Base-by-base conservation (phyloP, 108 stramenopile species). In the Nitzschia sp. region DNA sequence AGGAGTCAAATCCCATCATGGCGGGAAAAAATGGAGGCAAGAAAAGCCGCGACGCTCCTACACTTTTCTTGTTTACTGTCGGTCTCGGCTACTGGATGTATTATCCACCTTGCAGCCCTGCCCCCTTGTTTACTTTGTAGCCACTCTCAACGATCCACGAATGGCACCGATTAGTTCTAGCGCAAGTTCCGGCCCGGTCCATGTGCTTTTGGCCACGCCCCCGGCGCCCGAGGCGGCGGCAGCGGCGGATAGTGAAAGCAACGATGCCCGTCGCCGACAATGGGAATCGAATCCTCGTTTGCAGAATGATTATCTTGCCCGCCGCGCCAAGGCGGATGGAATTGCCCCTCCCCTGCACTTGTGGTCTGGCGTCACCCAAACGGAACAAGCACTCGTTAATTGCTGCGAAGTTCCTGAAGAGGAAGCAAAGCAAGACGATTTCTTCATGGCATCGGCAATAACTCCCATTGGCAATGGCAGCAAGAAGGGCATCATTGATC, bases 321-420 rank as follows among this genome's bases (percentile, higher is more conserved):
- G 38, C 46, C 54, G 72, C 3, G 18, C 42, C 23, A 54, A 64
- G 38, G 69, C 69, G 2, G 24, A 58, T 28, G 36, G 55, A 3
- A n/a, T 13, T 25, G 21, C 30, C 23, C 5, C 5, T 3, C 56
- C 27, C 56, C 27, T 29, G 4, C 56, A 30, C 4, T 6, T 32
- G 5, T 57, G 29, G 48, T 42, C 36, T 42, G 80, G 66, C 28
- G 80, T 68, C 3, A 46, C 54, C 19, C 21, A 34, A 35, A 28
- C 75, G 3, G 84, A 85, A 49, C 48, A 46, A 34, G 70, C 72
- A 26, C 38, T 85, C 35, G 58, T 77, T 2, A 23, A 42, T n/a
- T 81, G 84, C 62, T 85, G 84, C 55, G 80, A 85, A 48, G 5
- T 26, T 9, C 64, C 60, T 5, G n/a, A 46, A 1, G 68, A 70